These are phyloP conservation scores for Prunus persica DNA, from an alignment of 306 rosid species.

Conservation along the genomic window DNA sequence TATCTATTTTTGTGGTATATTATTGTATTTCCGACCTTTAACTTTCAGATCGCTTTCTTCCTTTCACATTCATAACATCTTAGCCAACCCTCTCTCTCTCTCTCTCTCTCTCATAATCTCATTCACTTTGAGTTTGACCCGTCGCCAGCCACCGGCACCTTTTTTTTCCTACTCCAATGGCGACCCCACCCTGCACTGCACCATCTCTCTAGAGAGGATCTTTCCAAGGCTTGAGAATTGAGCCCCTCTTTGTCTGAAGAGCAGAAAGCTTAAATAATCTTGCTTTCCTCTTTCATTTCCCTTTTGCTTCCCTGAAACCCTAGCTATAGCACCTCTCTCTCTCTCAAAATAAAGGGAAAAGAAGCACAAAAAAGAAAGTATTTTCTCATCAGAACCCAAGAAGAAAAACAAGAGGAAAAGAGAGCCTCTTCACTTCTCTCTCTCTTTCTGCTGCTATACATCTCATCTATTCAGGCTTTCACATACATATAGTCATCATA, in stretches of 20 bases:
- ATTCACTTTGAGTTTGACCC: slow-evolving; percentile 92
- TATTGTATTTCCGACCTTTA: neutral
- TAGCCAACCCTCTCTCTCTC: slow-evolving; percentile 26
- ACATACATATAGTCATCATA: slow-evolving; percentile 21
- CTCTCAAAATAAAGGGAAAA: slow-evolving; percentile 1
- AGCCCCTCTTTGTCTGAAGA: slow-evolving; percentile 24
- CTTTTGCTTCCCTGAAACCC: slow-evolving; percentile 44
- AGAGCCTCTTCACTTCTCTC: neutral
- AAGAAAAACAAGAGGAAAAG: neutral
- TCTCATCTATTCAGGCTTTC: slow-evolving; percentile 10
- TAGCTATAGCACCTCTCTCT: slow-evolving; percentile 8
- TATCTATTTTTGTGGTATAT: neutral
- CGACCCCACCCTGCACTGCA: slow-evolving; percentile 52
- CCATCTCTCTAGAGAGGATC: slow-evolving; percentile 34
- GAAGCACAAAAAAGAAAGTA: neutral
- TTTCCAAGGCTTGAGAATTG: slow-evolving; percentile 10
- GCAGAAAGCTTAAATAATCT: slow-evolving; percentile 28
- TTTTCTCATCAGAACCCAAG: slow-evolving; percentile 3
- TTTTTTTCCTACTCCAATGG: slow-evolving; percentile 54
- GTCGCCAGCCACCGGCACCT: slow-evolving; percentile 70
- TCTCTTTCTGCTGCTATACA: slow-evolving; percentile 1
- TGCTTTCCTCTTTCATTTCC: slow-evolving; percentile 17
- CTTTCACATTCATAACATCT: slow-evolving; percentile 42
- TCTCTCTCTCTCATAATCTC: slow-evolving; percentile 30
- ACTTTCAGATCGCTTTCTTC: slow-evolving; percentile 38